Conservation (phyloP, 495 filamentous ascomycete genomes). For the Rhizodiscina lignyota region DNA sequence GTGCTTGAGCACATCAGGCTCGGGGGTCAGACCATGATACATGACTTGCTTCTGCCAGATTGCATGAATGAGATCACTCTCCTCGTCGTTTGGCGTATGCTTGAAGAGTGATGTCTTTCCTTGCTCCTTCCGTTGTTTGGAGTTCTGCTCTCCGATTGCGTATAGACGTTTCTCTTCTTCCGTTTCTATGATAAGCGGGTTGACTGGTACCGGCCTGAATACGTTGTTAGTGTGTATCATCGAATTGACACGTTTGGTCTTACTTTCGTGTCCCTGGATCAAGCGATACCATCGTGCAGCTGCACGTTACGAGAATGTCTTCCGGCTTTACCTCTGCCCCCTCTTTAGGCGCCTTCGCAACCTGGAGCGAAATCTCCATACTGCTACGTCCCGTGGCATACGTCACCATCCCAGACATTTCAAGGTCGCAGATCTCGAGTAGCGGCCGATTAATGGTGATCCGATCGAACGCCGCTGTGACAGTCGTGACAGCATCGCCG, state of each 20-base stretch:
- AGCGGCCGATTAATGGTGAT: constrained; percentile 61
- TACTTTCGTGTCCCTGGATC: constrained; percentile 57
- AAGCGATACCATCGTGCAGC: constrained; percentile 74
- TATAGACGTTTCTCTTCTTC: constrained; percentile 57
- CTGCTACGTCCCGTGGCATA: constrained; percentile 67
- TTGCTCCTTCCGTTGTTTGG: constrained; percentile 52
- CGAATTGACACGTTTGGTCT: constrained; percentile 2
- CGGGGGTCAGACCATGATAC: constrained; percentile 34
- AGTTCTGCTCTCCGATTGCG: constrained; percentile 53
- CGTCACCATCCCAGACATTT: constrained; percentile 63
- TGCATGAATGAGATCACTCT: constrained; percentile 61
- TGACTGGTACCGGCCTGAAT: constrained; percentile 33
- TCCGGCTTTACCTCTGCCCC: constrained; percentile 43
- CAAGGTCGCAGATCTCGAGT: constrained; percentile 64
- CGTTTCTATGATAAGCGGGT: constrained; percentile 46
- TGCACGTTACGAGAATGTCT: constrained; percentile 61
- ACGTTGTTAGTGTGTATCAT: constrained; percentile 1
- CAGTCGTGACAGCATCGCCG: constrained; percentile 55
- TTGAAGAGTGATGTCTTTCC: constrained; percentile 47
- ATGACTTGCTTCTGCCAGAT: constrained; percentile 62
- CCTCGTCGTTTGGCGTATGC: constrained; percentile 58
- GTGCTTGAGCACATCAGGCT: neutral
- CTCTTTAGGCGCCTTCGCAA: constrained; percentile 41
- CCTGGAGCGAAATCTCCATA: constrained; percentile 67
- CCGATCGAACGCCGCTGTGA: constrained; percentile 67